phyloP scores from a whole-genome alignment of 305 asterid genomes.

The Fraxinus floribunda region DNA sequence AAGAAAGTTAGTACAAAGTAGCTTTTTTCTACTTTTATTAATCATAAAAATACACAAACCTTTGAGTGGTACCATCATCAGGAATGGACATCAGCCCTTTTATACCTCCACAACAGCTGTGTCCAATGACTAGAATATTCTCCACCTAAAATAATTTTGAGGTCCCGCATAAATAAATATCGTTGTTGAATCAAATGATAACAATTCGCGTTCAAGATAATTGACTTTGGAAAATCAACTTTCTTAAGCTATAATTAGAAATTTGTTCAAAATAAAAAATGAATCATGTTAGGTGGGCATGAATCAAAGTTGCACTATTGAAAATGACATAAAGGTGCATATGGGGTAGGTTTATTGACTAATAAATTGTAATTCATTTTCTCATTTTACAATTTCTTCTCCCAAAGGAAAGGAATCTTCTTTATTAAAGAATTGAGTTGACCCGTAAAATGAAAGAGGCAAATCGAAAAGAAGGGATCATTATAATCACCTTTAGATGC shows the following conservation, averaged over 20 bases:
- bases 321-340: constrained; percentile 12
- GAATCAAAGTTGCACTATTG: constrained; percentile 22
- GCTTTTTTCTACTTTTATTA: background rate
- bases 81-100: constrained; percentile 86
- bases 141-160: constrained; percentile 51
- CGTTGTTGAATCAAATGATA: background rate
- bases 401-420: constrained; percentile 3
- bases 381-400: constrained; percentile 1
- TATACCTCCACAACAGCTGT: constrained; percentile 95
- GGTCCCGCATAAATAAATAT: constrained; percentile 3
- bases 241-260: constrained; percentile 15
- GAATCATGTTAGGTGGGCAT: constrained; percentile 26
- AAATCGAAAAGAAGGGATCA: background rate
- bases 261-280: background rate
- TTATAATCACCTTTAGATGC: constrained; percentile 61
- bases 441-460: constrained; percentile 9
- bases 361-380: background rate
- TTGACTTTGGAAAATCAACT: background rate
- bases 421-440: constrained; percentile 4
- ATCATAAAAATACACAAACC: constrained; percentile 34
- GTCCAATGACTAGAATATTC: constrained; percentile 83
- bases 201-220: background rate
- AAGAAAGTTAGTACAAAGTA: background rate
- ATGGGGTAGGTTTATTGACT: background rate
- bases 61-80: constrained; percentile 69